phyloP scores from a whole-genome alignment of 2,329 filamentous ascomycete species.

The Dactylellina leptospora region DNA sequence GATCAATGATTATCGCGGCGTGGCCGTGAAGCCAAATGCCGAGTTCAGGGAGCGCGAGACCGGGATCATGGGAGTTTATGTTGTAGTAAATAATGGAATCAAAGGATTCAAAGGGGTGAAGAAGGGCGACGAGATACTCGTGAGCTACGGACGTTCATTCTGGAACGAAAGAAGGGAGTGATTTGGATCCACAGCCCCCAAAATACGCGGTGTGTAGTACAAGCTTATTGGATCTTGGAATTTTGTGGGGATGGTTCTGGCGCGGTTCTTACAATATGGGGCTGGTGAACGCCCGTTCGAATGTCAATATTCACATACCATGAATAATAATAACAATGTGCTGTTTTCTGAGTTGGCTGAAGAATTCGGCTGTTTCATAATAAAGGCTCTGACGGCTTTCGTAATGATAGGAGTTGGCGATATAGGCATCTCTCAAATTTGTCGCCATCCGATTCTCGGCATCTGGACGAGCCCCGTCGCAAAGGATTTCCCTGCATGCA shows the following conservation, averaged over 20 bases:
- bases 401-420: slow-evolving; percentile 37
- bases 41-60: slow-evolving; percentile 97
- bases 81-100: slow-evolving; percentile 53
- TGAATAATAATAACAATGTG: too few species aligned
- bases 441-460: slow-evolving; percentile 29
- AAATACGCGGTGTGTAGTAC: too few species aligned
- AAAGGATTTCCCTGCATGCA: slow-evolving; percentile 38
- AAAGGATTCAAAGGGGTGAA: slow-evolving; percentile 60
- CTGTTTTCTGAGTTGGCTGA: slow-evolving; percentile 11
- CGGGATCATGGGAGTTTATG: slow-evolving; percentile 84
- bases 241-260: too few species aligned
- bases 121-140: slow-evolving; percentile 71
- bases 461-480: slow-evolving; percentile 26
- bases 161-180: slow-evolving; percentile 66
- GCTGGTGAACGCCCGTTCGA: too few species aligned
- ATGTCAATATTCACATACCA: too few species aligned
- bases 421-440: slow-evolving; percentile 22
- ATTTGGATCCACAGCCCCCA: too few species aligned
- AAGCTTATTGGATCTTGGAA: slow-evolving; percentile 13
- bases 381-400: slow-evolving; percentile 37
- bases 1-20: slow-evolving; percentile 73
- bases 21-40: slow-evolving; percentile 63
- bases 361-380: slow-evolving; percentile 40
- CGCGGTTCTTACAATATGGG: too few species aligned
- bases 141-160: slow-evolving; percentile 75